These are phyloP conservation scores for Cyberlindnera petersonii DNA, from an alignment of 805 yeast genomes.

Conservation along the genomic window DNA sequence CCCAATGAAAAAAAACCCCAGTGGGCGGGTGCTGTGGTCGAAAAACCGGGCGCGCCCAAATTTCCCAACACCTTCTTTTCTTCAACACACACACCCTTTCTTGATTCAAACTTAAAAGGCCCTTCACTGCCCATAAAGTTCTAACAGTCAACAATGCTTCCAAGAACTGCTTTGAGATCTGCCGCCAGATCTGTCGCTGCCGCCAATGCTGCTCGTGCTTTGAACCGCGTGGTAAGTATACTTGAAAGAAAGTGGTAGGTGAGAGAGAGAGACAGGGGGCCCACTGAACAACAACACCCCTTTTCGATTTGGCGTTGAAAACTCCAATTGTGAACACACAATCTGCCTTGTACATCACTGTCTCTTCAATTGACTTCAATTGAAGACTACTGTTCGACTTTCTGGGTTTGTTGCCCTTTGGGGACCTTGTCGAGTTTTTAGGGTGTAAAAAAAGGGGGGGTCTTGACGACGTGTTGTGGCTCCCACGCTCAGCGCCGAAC, in stretches of 20 bases:
- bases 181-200: constrained; percentile 77
- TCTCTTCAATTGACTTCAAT: no score
- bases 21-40: constrained; percentile 5
- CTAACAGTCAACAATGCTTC: constrained; percentile 51
- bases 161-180: constrained; percentile 83
- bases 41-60: constrained; percentile 20
- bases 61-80: constrained; percentile 16
- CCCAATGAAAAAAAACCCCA: constrained; percentile 26
- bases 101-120: constrained; percentile 6
- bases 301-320: no score
- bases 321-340: background rate
- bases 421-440: no score
- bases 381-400: no score
- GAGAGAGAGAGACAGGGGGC: background rate
- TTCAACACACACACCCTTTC: constrained; percentile 6
- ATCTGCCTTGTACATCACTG: background rate
- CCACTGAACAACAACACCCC: background rate
- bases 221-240: constrained; percentile 39
- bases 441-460: constrained; percentile 6
- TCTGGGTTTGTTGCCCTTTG: no score
- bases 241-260: background rate
- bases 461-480: constrained; percentile 1
- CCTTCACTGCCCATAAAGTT: constrained; percentile 10
- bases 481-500: background rate
- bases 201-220: constrained; percentile 41